Conservation (phyloP, 2,329 filamentous ascomycete genomes). For the Talaromyces marneffei region DNA sequence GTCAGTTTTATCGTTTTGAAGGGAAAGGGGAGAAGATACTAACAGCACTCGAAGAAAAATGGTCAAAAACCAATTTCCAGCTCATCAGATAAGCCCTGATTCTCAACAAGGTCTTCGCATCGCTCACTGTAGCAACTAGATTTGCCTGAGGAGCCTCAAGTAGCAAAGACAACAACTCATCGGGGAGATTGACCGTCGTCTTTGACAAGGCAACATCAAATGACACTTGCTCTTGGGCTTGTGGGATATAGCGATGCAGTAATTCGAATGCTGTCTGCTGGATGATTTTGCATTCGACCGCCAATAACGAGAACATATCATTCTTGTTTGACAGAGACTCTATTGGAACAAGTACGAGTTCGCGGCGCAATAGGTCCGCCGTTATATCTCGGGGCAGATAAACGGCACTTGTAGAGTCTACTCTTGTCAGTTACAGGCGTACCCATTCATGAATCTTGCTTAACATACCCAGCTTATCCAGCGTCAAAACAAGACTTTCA, state of each 20-base stretch:
- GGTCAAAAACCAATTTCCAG: conserved; percentile 86
- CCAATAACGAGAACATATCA: conserved; percentile 69
- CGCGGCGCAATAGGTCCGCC: conserved; percentile 65
- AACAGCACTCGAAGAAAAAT: conserved; percentile 64
- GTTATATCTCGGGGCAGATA: conserved; percentile 68
- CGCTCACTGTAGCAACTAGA: conserved; percentile 61
- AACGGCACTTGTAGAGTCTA: conserved; percentile 46
- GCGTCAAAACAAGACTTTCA: conserved; percentile 44
- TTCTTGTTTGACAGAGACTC: conserved; percentile 58
- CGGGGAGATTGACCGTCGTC: conserved; percentile 62
- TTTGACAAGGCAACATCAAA: conserved; percentile 60
- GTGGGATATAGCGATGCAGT: conserved; percentile 73
- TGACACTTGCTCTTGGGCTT: conserved; percentile 72
- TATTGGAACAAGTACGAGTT: conserved; percentile 59
- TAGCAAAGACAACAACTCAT: conserved; percentile 78
- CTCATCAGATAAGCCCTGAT: conserved; percentile 78
- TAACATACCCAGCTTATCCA: conserved; percentile 36
- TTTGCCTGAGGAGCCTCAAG: conserved; percentile 69
- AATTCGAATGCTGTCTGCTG: conserved; percentile 76
- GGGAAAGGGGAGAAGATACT: conserved; percentile 18
- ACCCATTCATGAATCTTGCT: not conserved
- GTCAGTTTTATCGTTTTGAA: conserved; percentile 22
- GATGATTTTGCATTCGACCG: conserved; percentile 66
- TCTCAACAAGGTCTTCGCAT: conserved; percentile 58
- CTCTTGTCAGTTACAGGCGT: conserved; percentile 4